Evolutionary conservation across 108 stramenopile genomes (phyloP).

Genomic region (Halocafeteria seosinensis): DNA sequence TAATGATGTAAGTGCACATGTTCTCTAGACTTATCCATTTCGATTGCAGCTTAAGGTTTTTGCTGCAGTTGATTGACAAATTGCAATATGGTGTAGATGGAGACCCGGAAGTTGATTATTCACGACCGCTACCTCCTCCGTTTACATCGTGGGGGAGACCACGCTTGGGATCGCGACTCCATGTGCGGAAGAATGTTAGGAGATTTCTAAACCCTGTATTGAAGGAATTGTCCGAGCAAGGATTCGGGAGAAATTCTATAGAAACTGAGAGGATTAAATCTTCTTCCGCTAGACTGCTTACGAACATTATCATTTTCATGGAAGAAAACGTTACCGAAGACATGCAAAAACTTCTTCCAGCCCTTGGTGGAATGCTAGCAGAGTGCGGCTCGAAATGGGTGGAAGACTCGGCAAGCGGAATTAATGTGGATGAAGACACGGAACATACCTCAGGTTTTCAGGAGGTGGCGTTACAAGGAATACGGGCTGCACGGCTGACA

Average conservation of each 20-base stretch:
- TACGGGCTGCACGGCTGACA: not conserved
- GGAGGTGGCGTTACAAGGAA: not conserved
- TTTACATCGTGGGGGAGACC: conserved; percentile 6
- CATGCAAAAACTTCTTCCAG: too few species aligned
- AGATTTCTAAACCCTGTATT: not conserved
- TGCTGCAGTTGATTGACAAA: conserved; percentile 22
- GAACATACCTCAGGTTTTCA: not conserved
- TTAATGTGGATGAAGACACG: not conserved
- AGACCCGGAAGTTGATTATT: conserved; percentile 18
- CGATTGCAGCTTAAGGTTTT: too few species aligned
- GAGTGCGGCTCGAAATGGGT: too few species aligned
- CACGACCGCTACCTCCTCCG: conserved; percentile 19
- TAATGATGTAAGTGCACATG: too few species aligned
- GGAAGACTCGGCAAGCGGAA: too few species aligned
- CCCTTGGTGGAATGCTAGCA: too few species aligned
- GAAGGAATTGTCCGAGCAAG: not conserved
- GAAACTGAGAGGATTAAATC: not conserved
- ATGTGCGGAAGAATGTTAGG: not conserved
- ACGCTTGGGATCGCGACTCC: not conserved
- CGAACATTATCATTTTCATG: not conserved
- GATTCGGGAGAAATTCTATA: too few species aligned
- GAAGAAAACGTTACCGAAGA: not conserved
- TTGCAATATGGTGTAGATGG: conserved; percentile 31
- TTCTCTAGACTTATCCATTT: too few species aligned
- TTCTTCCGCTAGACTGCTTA: not conserved